Percentiles rank a stretch among this genome's conserved stretches.
phyloP scores from a whole-genome alignment of 306 rosid genomes.

The Psophocarpus tetragonolobus region DNA sequence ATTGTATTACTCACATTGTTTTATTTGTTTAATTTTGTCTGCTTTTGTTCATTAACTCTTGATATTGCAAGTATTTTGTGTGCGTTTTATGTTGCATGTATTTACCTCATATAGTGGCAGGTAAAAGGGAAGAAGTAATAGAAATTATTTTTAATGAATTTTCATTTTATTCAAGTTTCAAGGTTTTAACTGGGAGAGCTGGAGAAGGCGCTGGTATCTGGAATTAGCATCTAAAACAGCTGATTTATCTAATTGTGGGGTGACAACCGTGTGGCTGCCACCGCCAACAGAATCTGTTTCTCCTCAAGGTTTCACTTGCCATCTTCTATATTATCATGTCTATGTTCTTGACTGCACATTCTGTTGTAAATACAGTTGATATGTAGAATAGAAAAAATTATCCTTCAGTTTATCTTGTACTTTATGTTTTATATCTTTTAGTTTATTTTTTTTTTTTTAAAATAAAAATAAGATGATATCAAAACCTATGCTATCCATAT shows the following conservation, averaged over 20 bases:
- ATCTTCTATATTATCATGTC: neutral
- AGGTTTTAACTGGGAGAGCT: slow-evolving; percentile 88
- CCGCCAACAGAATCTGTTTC: slow-evolving; percentile 80
- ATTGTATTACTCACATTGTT: neutral
- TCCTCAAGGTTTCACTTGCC: slow-evolving; percentile 55
- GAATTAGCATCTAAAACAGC: slow-evolving; percentile 65
- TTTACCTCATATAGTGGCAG: neutral
- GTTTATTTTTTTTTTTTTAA: neutral
- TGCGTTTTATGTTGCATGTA: slow-evolving; percentile 16
- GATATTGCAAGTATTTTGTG: slow-evolving; percentile 33
- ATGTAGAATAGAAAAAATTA: neutral
- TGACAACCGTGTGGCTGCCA: slow-evolving; percentile 78
- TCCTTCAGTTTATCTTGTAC: neutral
- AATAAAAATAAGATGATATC: neutral
- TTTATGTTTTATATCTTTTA: neutral
- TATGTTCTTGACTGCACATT: neutral
- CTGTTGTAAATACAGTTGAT: neutral
- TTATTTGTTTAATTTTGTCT: slow-evolving; percentile 16
- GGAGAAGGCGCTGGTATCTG: slow-evolving; percentile 80
- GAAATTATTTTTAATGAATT: slow-evolving; percentile 30
- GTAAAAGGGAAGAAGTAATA: slow-evolving; percentile 7
- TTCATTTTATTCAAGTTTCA: slow-evolving; percentile 56
- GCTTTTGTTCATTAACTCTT: neutral
- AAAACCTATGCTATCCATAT: neutral
- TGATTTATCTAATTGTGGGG: slow-evolving; percentile 70